Base-by-base conservation (phyloP, 768 basidiomycete genomes). In the Coprinellus aureogranulatus region DNA sequence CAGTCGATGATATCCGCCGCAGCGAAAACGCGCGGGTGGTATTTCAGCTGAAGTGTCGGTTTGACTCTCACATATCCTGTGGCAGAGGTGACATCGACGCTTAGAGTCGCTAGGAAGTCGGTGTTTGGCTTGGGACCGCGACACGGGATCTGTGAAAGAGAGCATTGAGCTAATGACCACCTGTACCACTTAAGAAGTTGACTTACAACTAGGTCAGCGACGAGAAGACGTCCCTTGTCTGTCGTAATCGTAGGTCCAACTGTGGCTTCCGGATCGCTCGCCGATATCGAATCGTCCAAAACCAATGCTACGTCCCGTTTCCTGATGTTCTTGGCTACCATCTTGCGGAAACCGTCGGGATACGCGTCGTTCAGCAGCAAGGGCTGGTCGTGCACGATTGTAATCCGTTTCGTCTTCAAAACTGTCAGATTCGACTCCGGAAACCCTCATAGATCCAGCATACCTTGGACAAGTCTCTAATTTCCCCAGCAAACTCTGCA, bases 1-100 rank as follows among this genome's bases (percentile, higher is more conserved):
- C 80, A 84, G 39, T 86, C 83, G 59, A 85, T 79, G 57, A 85
- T 76, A 63, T 90, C 88, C 1, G 88, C 88, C 2, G 71, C 75
- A 0, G 88, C 89, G 56, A 86, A 89, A 14, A 90, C 80, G 57
- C 76, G 75, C 0, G 81, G 71, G 65, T 85, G 70, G 0, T 68
- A 70, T 6, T 61, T 63, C 2, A 90, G 67, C 62, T 88, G 86
- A 40, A 90, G 74, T 0, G 85, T 87, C 2, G 83, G 76, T 25
- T 69, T 65, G 12, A 89, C 77, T 58, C 80, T 81, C 54, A 88
- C 79, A 46, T 62, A 70, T 57, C 69, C 82, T 64, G 61, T 58
- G 30, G 48, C 64, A n/a, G 62, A 74, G 4, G 88, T 77, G 11
- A 66, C 65, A 34, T 63, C 67, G 1, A 65, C 58, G 0, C 72